phyloP scores from a whole-genome alignment of 1,139 yeast species.

The Kurtzmaniella quercitrusa region DNA sequence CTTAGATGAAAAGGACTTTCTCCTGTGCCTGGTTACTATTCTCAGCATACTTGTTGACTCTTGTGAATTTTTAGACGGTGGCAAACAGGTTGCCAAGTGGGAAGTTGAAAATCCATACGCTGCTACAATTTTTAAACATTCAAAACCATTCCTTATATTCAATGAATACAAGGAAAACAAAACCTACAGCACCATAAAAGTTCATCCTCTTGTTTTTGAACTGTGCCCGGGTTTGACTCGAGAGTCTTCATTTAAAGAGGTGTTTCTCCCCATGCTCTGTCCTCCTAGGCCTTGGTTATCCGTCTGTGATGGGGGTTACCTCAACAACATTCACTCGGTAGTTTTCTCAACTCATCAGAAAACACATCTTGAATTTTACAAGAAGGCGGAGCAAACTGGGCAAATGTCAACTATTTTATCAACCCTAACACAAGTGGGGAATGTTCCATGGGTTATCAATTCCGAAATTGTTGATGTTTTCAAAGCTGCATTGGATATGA shows the following conservation, averaged over 20 bases:
- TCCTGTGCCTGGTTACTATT: neutral
- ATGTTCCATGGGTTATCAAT: slow-evolving; percentile 36
- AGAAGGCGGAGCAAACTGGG: slow-evolving; percentile 27
- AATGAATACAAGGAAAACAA: neutral
- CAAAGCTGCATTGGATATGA: slow-evolving; percentile 16
- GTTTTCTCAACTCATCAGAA: slow-evolving; percentile 18
- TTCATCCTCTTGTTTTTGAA: neutral
- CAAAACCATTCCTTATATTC: neutral
- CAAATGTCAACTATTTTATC: slow-evolving; percentile 29
- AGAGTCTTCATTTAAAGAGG: slow-evolving; percentile 13
- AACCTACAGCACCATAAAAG: neutral
- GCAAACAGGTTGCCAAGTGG: neutral
- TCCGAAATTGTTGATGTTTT: slow-evolving; percentile 20
- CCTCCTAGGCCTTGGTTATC: slow-evolving; percentile 37
- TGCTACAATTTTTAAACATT: neutral
- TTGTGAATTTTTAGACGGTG: neutral
- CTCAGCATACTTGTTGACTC: neutral
- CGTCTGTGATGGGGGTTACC: slow-evolving; percentile 34
- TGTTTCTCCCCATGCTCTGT: slow-evolving; percentile 35
- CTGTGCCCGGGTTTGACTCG: slow-evolving; percentile 3
- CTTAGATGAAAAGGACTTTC: neutral
- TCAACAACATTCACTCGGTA: slow-evolving; percentile 22
- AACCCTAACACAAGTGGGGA: slow-evolving; percentile 28
- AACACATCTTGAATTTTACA: slow-evolving; percentile 18
- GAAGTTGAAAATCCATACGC: neutral